A percentile compares a stretch with the other conserved stretches of the same genome.
Conservation (phyloP, 2,329 filamentous ascomycete species). For the Graphilbum sp. region DNA sequence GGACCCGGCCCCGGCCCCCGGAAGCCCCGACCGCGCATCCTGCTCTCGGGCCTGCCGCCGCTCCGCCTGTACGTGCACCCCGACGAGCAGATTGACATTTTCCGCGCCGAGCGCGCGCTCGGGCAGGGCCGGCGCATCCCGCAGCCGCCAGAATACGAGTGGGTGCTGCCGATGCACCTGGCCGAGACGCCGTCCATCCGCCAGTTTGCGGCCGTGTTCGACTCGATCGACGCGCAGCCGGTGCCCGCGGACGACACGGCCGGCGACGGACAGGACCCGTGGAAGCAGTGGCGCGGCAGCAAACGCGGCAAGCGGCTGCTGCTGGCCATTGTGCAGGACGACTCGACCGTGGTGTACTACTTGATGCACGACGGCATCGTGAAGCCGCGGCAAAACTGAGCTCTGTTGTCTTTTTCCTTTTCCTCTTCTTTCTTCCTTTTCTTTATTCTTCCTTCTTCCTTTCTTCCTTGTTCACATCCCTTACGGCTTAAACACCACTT, state of each 20-base stretch:
- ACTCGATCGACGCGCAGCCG: slow-evolving; percentile 35
- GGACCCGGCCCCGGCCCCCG: neutral
- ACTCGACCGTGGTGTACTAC: slow-evolving; percentile 75
- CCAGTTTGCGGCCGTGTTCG: slow-evolving; percentile 53
- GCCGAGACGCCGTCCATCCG: slow-evolving; percentile 56
- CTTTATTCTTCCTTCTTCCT: neutral
- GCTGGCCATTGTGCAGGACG: slow-evolving; percentile 60
- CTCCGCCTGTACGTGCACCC: slow-evolving; percentile 62
- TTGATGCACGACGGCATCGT: slow-evolving; percentile 75
- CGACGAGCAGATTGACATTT: slow-evolving; percentile 61
- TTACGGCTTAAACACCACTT: slow-evolving; percentile 49
- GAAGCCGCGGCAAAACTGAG: slow-evolving; percentile 68
- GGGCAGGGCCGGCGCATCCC: slow-evolving; percentile 26
- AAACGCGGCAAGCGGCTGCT: slow-evolving; percentile 49
- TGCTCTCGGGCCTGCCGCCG: slow-evolving; percentile 60
- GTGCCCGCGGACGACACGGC: slow-evolving; percentile 6
- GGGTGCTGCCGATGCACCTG: slow-evolving; percentile 60
- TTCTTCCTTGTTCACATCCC: neutral
- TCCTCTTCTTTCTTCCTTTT: neutral
- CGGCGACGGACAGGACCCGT: slow-evolving; percentile 12
- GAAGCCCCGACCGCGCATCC: slow-evolving; percentile 33
- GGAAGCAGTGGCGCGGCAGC: slow-evolving; percentile 25
- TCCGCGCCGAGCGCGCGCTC: slow-evolving; percentile 40
- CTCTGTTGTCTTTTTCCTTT: neutral
- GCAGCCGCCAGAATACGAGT: slow-evolving; percentile 47